These are phyloP conservation scores for Lepidium didymum DNA, from an alignment of 345 rosid species.

Conservation along the genomic window DNA sequence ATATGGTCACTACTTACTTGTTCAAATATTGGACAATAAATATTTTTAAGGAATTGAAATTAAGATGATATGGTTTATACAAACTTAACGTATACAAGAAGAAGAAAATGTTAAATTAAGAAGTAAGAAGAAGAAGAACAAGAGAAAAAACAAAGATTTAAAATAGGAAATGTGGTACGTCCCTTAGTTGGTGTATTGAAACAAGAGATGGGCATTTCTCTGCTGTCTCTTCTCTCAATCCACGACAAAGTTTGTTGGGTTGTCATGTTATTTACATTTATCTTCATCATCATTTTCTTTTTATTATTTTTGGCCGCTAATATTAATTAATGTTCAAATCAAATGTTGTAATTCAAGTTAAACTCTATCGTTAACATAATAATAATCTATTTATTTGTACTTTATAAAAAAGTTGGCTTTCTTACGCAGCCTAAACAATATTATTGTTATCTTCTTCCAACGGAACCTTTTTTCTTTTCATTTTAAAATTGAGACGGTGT, in stretches of 20 bases:
- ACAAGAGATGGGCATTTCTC: slow-evolving; percentile 27
- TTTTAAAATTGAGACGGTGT: too few species aligned
- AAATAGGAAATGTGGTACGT: slow-evolving; percentile 12
- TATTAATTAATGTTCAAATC: background rate
- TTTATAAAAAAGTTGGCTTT: background rate
- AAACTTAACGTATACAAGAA: slow-evolving; percentile 17
- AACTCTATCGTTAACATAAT: background rate
- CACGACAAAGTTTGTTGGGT: slow-evolving; percentile 30
- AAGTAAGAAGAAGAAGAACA: background rate
- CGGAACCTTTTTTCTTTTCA: too few species aligned
- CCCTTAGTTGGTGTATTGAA: slow-evolving; percentile 15
- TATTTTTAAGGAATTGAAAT: background rate
- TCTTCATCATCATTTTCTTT: background rate
- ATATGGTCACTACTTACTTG: background rate
- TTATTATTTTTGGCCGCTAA: background rate
- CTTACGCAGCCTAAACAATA: background rate
- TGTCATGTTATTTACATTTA: slow-evolving; percentile 18
- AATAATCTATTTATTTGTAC: background rate
- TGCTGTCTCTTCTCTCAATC: slow-evolving; percentile 22
- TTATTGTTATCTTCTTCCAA: too few species aligned
- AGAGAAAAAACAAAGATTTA: background rate
- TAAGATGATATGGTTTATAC: background rate
- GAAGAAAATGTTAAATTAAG: slow-evolving; percentile 18
- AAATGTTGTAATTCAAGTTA: background rate
- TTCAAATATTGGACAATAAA: background rate